Evolutionary conservation across 164 flowering plant genomes (phyloP), one percentile per base, ranked within the genome.

Genomic region (Tinospora cordifolia): DNA sequence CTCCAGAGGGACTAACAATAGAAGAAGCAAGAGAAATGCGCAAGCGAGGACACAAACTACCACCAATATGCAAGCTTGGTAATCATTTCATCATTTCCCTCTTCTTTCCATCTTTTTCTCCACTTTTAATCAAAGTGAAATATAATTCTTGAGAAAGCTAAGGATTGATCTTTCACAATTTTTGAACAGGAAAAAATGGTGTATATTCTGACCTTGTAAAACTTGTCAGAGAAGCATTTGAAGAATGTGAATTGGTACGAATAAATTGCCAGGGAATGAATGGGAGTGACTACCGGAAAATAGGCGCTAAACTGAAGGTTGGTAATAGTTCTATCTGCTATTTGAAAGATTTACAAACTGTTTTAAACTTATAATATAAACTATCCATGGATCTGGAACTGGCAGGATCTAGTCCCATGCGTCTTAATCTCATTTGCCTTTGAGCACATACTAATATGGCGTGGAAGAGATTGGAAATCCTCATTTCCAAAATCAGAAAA

Each of bases 371-470:
- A 25, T 22, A 5, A 49, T 49, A 73, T 8, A 65, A 17, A 21
- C 63, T 36, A 30, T 19, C 21, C 38, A 10, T 65, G 10, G 54
- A 60, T 59, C 65, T 58, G 24, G 46, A 25, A 66, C 70, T 47
- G 78, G 75, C 88, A 93, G 98, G 98, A 93, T 79, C 88, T 91
- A 72, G 93, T 91, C 38, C 97, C 94, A 24, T 91, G 96, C 77
- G 86, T 93, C 66, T 77, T 91, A 17, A 75, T 93, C 73, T 90
- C 98, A 62, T 93, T 91, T 83, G 91, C 86, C 69, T 5, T 67
- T 70, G 95, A 90, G 76, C 93, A 89, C 81, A 87, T 93, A 67
- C 90, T 93, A 17, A 81, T 89, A 81, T 93, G 96, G 96, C 87
- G 96, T 79, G 97, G 98, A 71, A 78, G 74, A 54, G 82, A 90